These are phyloP conservation scores for Cryptococcus maquisensis DNA, from an alignment of 1,284 basidiomycete species.

Conservation along the genomic window DNA sequence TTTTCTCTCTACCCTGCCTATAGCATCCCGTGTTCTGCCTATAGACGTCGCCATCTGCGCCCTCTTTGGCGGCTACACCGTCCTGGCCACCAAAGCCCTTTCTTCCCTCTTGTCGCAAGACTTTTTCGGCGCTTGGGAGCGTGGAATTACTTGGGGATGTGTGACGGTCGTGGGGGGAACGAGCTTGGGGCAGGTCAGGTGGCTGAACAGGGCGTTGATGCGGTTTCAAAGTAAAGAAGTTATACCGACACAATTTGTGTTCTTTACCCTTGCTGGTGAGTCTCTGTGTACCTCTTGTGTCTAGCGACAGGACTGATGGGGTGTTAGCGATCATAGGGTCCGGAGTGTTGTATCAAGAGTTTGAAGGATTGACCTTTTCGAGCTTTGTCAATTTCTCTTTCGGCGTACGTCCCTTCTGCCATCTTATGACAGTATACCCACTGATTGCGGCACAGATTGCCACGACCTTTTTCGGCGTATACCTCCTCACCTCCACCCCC, in stretches of 20 bases:
- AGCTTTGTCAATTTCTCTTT: conserved; percentile 59
- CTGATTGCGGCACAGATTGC: conserved; percentile 48
- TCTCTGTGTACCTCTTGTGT: background rate
- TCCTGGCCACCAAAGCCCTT: conserved; percentile 87
- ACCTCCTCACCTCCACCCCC: conserved; percentile 51
- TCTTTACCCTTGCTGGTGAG: conserved; percentile 54
- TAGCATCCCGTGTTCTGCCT: conserved; percentile 67
- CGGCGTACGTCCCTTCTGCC: conserved; percentile 32
- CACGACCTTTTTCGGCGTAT: conserved; percentile 59
- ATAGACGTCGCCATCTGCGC: conserved; percentile 69
- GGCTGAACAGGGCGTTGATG: conserved; percentile 84
- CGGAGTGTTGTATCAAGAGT: conserved; percentile 90
- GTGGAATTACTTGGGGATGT: conserved; percentile 74
- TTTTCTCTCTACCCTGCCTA: conserved; percentile 57
- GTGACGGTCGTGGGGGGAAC: conserved; percentile 68
- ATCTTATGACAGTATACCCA: background rate
- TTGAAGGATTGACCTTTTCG: conserved; percentile 72
- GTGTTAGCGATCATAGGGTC: conserved; percentile 83
- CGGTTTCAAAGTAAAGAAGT: conserved; percentile 86
- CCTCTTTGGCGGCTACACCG: conserved; percentile 80
- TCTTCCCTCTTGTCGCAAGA: conserved; percentile 75
- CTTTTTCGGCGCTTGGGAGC: conserved; percentile 67
- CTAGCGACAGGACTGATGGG: background rate
- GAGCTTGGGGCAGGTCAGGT: conserved; percentile 83
- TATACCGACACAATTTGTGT: conserved; percentile 90